phyloP scores from a whole-genome alignment of 2,329 filamentous ascomycete species.

The Tothia fuscella region DNA sequence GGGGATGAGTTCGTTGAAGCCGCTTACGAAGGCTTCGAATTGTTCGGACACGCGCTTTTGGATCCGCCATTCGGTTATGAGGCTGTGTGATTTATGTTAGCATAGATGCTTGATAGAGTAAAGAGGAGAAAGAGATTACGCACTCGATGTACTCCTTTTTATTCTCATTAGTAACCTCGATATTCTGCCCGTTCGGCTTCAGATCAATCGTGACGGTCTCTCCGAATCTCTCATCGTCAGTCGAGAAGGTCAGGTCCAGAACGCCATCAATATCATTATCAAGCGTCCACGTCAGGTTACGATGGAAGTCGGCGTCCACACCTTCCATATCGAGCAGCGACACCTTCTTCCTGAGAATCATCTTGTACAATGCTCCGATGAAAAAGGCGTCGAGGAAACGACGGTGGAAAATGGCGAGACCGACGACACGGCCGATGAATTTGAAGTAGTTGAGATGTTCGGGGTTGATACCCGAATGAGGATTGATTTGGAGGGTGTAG shows the following conservation, averaged over 20 bases:
- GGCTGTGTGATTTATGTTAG: constrained; percentile 29
- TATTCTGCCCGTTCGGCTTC: constrained; percentile 78
- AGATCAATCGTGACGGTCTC: constrained; percentile 90
- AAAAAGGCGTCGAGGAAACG: constrained; percentile 98
- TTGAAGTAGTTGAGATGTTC: constrained; percentile 99
- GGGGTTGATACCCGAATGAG: constrained; percentile 96
- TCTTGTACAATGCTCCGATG: constrained; percentile 98
- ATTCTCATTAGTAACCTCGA: constrained; percentile 96
- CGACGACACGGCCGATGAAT: constrained; percentile 95
- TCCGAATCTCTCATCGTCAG: constrained; percentile 94
- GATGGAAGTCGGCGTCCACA: constrained; percentile 94
- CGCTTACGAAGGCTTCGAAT: constrained; percentile 94
- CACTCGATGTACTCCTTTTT: constrained; percentile 97
- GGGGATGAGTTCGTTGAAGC: constrained; percentile 95
- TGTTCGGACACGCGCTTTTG: constrained; percentile 97
- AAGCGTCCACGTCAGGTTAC: constrained; percentile 92
- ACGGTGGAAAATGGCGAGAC: constrained; percentile 93
- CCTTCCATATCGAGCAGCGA: constrained; percentile 94
- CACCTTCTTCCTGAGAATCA: constrained; percentile 92
- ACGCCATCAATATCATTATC: constrained; percentile 96
- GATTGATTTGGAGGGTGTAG: constrained; percentile 99
- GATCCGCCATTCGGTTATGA: constrained; percentile 99
- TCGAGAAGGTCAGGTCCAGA: constrained; percentile 89
- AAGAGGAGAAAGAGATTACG: constrained; percentile 23
- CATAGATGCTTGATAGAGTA: neutral